Evolutionary conservation across 169 alveolate genomes (phyloP), one percentile per base, ranked within the genome.

Genomic region (Plasmodium gaboni): DNA sequence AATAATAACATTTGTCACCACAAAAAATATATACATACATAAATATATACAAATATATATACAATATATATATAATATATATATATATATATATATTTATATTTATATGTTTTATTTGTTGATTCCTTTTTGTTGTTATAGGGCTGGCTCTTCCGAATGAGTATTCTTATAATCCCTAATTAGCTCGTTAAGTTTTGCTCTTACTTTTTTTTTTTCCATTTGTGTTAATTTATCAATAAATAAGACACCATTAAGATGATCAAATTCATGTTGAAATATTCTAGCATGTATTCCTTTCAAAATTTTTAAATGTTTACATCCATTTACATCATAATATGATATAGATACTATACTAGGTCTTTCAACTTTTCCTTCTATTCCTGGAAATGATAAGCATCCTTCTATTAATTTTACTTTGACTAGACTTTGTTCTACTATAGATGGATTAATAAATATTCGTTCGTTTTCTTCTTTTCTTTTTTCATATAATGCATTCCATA

Each of bases 311-410:
- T 65, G 88, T 19, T 73, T 72, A 15, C 24, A 53, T 17, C 89
- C 89, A 12, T 73, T 69, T 24, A 88, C 7, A 15, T 71, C 88
- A 51, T 64, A 68, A 61, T 88, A 88, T 1, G 63, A 55, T n/a
- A 88, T 69, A 1, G 80, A 72, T 5, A 74, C 87, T 10, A 69
- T 50, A 26, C 64, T 24, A 42, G 89, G 83, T 12, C 93, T 22
- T 53, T 73, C 87, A n/a, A 88, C 89, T 19, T 70, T 80, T 60
- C 74, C 93, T 22, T 63, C 74, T n/a, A 88, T 73, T 48, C 28
- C 57, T 24, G 93, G 93, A 28, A 88, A 74, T 10, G 93, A 88
- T 26, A 88, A 73, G 22, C 93, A 88, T 13, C 87, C 89, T 48
- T 88, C 93, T 5, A 51, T 19, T 28, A 46, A 24, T 61, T 72